Base-by-base conservation (phyloP, 2,329 filamentous ascomycete species). In the Penicillium sp. region DNA sequence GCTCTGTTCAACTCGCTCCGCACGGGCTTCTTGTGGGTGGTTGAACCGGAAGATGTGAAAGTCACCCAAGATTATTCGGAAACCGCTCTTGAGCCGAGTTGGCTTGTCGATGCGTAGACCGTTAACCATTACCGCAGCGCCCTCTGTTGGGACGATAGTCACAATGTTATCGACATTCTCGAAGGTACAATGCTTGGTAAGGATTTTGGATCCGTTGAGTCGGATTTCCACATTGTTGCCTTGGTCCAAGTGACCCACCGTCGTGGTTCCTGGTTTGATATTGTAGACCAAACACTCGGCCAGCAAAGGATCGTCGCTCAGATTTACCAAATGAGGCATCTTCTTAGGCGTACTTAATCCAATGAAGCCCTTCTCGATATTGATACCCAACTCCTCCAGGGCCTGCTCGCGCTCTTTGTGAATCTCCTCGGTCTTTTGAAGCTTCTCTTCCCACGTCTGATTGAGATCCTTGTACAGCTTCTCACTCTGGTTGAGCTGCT, bases 11-110 rank as follows among this genome's bases (percentile, higher is more conserved):
- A 89, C 90, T 46, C 93, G 78, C 71, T 98, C 93, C 3, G 90
- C 91, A 49, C 88, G 84, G 28, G 93, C 93, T 72, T 98, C 93
- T 76, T 95, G 86, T 0, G 93, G 93, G 65, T 98, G 90, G 62
- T 97, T 98, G 75, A 98, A 98, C 48, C 93, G 80, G 72, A 98
- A 97, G 52, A 98, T 98, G 67, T 98, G 93, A 60, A 98, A 98
- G 68, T 98, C 93, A 36, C 93, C 93, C 8, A 98, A 76, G 53
- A 98, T 98, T 46, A 98, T 87, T 52, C 93, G 86, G 66, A 90
- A 95, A 5, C 93, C 93, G 61, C 90, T 96, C 63, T 90, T 85
- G 38, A 98, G 76, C 55, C 90, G 82, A 56, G 85, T 90, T 1
- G 90, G 84, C 61, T 90, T 90, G 46, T 90, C 83, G 46, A 97